Base-by-base conservation (phyloP, 805 yeast genomes). In the Saccharomycopsis microspora region DNA sequence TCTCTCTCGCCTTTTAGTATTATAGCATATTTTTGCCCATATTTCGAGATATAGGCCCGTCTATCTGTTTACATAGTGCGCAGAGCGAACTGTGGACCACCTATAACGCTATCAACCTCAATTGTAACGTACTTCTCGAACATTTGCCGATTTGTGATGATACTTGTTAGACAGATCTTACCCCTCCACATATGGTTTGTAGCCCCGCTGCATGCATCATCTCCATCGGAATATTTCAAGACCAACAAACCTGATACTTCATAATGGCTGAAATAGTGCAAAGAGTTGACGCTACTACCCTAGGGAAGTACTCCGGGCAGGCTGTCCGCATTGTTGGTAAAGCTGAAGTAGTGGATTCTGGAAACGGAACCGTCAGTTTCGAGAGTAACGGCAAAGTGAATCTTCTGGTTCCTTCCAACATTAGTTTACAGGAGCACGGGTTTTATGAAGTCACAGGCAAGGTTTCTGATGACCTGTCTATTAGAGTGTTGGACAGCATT, bases 361-460 rank as follows among this genome's bases (percentile, higher is more conserved):
- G 8, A 4, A 45, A 39, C 36, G 31, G 36, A 8, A 45, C 42
- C 3, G 52, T 39, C 38, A 41, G 34, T 3, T 45, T 51, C 19
- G 42, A 41, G 29, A 44, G 46, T 37, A 51, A 48, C 10, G 51
- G 51, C 6, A 30, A 32, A 3, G 32, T 48, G 27, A 44, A 44
- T 28, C 39, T 51, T 11, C 35, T 45, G n/a, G 36, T 51, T n/a
- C 42, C 52, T 4, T 45, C 52, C 30, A 41, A 47, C 34, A 48
- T 48, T 19, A 19, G 28, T 29, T 31, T 51, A 39, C 30, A 34
- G 10, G 54, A 51, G 32, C 43, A 46, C 29, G 11, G 29, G 9
- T 49, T 41, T 11, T 51, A 48, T 37, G 54, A 51, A 39, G 39
- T 51, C 38, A 51, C 52, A 3, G 51, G 50, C 3, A 48, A 40